These are phyloP conservation scores for Wallacemonas rigidus DNA, from an alignment of 208 protist species.

Conservation along the genomic window DNA sequence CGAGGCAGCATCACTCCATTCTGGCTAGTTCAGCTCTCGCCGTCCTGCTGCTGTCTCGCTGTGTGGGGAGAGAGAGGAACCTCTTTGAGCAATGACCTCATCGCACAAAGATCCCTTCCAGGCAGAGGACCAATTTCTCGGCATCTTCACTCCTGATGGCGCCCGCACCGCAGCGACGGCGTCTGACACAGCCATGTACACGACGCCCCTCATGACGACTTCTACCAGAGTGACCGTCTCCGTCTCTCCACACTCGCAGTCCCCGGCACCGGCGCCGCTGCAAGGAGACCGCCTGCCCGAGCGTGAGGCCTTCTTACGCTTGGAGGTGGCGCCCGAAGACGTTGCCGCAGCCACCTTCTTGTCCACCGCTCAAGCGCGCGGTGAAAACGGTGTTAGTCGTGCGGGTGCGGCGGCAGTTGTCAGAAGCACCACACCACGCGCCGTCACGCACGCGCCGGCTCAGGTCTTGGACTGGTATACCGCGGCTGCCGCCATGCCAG, in stretches of 20 bases:
- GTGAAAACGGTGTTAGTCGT: neutral
- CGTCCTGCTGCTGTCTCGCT: too few species aligned
- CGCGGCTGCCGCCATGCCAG: neutral
- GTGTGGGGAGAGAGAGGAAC: neutral
- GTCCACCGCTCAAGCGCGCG: neutral
- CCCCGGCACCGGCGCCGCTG: neutral
- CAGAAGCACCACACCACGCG: neutral
- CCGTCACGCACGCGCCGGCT: neutral
- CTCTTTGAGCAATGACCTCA: neutral
- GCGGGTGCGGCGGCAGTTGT: neutral
- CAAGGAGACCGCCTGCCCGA: neutral
- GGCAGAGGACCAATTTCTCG: conserved; percentile 17
- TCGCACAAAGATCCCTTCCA: conserved; percentile 6
- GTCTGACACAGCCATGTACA: neutral
- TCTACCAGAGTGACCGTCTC: neutral
- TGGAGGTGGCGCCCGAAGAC: neutral
- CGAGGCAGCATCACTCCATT: neutral
- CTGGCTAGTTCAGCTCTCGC: neutral
- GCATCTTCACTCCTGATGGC: neutral
- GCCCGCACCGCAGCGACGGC: neutral
- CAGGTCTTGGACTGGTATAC: conserved; percentile 15
- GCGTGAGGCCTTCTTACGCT: neutral
- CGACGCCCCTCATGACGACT: neutral
- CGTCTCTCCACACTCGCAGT: neutral
- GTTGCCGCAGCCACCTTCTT: neutral